Base-by-base conservation (phyloP, 208 protist genomes). In the Crithidia mellificae region DNA sequence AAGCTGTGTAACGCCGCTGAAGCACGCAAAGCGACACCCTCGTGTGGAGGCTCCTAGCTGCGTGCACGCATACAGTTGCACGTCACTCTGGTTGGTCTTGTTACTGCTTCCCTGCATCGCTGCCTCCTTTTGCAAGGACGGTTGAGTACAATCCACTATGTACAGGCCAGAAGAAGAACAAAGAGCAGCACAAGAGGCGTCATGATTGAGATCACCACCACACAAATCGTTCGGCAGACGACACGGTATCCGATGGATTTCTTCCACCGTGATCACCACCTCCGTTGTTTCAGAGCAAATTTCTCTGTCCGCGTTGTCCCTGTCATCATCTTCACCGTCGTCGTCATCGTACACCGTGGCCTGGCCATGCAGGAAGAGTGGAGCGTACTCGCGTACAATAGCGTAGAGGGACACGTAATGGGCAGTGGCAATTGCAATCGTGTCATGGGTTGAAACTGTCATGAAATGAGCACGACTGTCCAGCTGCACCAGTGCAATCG, bases 21-120 rank as follows among this genome's bases (percentile, higher is more conserved):
- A 76, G 39, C 62, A 69, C 22, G 32, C 54, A 14, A 76, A 34
- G 12, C 46, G 53, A 8, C 63, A 63, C 20, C 70, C 70, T 25
- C 20, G 20, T 2, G 70, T 63, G 5, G 70, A 70, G 9, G 70
- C 63, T 36, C 63, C 53, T 41, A 76, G 55, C 27, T 49, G 34
- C 15, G 63, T 47, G 27, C 70, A 69, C 46, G 50, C 24, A 30
- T 44, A 64, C 6, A 30, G 24, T 14, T 12, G 2, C 4, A 59
- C 47, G 19, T 12, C 4, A 4, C 30, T 15, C 14, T 29, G 6
- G n/a, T 8, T 25, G 43, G n/a, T n/a, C n/a, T n/a, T n/a, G n/a
- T n/a, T n/a, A n/a, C n/a, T n/a, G n/a, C n/a, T n/a, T n/a, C n/a
- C n/a, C n/a, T n/a, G n/a, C n/a, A n/a, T 14, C 20, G 12, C 0